Evolutionary conservation across 2,329 filamentous ascomycete genomes (phyloP), one percentile per base, ranked within the genome.

Genomic region (Fusarium xyrophilum): DNA sequence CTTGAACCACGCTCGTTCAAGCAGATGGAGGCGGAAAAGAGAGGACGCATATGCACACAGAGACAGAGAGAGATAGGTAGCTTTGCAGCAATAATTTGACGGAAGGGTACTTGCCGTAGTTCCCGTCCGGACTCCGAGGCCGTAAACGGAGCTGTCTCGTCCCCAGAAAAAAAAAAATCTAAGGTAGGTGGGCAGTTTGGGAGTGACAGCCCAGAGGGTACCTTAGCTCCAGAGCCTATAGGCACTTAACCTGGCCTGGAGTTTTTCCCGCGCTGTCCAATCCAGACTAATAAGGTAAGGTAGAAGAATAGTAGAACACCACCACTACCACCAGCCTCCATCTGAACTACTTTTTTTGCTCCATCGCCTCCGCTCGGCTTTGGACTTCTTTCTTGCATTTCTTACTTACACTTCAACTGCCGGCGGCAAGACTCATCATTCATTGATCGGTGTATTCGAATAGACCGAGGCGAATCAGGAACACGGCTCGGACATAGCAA

Each of bases 61-160:
- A 21, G 32, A 33, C n/a, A 36, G 11, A 25, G 9, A 33, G 8
- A 21, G 9, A 13, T 39, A 43, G 19, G 57, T 60, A 59, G 28
- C 48, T 48, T 33, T 21, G 25, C 14, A 36, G 42, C 38, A 42
- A 47, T 30, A 33, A 21, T 35, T 42, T 30, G 21, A 27, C 25
- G 28, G n/a, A 27, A 42, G 27, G 46, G 19, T 60, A 65, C 53
- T 47, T 65, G 30, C 35, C 28, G 5, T 63, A 60, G 62, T 62
- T 63, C 48, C 47, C 67, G 68, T 60, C 76, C 74, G 68, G 77
- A 75, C 75, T 77, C 69, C 77, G 77, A 78, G 75, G 75, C 75
- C 76, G 77, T 77, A 73, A 78, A 78, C 77, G 77, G 77, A 79
- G 76, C 73, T 70, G 56, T 68, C 57, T 44, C 38, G 46, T 63